Percentiles rank a stretch among this genome's conserved stretches.
These are phyloP conservation scores for Tubosaeta brunneosetosa DNA, from an alignment of 768 basidiomycete genomes.

Conservation along the genomic window DNA sequence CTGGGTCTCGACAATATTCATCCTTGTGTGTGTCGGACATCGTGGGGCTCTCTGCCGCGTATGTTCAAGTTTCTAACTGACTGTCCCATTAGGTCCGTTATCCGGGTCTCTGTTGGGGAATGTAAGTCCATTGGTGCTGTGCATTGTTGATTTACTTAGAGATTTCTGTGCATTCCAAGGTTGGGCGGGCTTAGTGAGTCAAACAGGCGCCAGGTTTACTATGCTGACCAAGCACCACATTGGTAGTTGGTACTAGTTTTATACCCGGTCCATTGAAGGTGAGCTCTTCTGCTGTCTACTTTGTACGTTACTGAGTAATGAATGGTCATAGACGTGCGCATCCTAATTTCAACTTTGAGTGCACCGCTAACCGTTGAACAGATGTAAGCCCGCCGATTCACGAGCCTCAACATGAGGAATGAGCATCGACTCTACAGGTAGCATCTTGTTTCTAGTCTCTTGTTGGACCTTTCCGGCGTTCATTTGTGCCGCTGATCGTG, in stretches of 20 bases:
- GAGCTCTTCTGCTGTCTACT: not conserved
- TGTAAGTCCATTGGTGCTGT: not conserved
- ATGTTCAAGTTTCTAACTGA: not conserved
- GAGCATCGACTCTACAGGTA: constrained; percentile 1
- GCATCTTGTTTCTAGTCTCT: not conserved
- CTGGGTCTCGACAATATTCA: not conserved
- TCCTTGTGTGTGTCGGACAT: not conserved
- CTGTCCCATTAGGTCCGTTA: not conserved
- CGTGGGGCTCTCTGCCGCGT: not conserved
- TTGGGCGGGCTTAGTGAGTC: not conserved
- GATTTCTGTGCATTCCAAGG: not conserved
- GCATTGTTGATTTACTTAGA: no score
- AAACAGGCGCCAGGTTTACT: not conserved
- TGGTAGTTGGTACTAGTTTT: constrained; percentile 1
- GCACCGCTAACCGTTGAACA: not conserved
- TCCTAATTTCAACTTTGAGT: not conserved
- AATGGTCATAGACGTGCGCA: not conserved
- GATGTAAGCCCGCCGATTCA: constrained; percentile 4
- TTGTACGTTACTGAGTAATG: not conserved
- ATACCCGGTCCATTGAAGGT: not conserved
- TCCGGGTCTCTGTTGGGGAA: constrained; percentile 1
- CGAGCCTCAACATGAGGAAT: not conserved
- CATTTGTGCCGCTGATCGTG: constrained; percentile 9
- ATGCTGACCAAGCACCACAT: not conserved
- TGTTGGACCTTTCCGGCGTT: constrained; percentile 7